Evolutionary conservation across 2,329 filamentous ascomycete species (phyloP), one percentile per base, ranked within the genome.

Genomic region (Ceratocystis smalleyi): DNA sequence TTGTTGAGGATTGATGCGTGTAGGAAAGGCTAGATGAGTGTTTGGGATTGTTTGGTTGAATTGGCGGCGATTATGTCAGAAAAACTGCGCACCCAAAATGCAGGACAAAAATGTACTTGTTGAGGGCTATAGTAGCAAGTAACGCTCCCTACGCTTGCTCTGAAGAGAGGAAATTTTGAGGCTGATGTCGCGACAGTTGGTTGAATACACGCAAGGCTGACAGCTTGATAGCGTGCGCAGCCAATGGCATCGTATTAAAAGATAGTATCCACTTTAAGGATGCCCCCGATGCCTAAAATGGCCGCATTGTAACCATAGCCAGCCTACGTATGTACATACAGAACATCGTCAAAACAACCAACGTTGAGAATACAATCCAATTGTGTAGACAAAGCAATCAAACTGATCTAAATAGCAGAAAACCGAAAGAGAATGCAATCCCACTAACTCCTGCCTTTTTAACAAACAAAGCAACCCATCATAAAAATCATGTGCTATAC

Each of bases 401-500:
- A 65, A 62, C 59, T 59, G 51, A 57, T 61, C 27, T 62, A 65
- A 49, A 59, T 59, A 35, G 54, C 47, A 59, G 22, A 45, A 62
- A 57, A 62, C 17, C 30, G 49, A 62, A 61, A 51, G 30, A 49
- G 27, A 63, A 64, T 49, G 45, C 55, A 59, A 61, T 47, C 57
- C 64, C 55, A 35, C 30, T 61, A 66, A 66, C 64, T 66, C 64
- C 64, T 61, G 57, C 59, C 60, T 65, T 66, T 63, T 45, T 55
- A 59, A 49, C 62, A 59, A 59, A 64, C 15, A 64, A 66, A 66
- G 27, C 64, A 66, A 66, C 40, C 64, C 64, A 57, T 66, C 64
- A 62, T 66, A 55, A 59, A 66, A 66, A 63, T 66, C 64, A 64
- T 63, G 54, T 66, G 64, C 40, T 57, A 51, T 61, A 61, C 64